phyloP scores from a whole-genome alignment of 2,329 filamentous ascomycete genomes.

The Tolypocladium album region DNA sequence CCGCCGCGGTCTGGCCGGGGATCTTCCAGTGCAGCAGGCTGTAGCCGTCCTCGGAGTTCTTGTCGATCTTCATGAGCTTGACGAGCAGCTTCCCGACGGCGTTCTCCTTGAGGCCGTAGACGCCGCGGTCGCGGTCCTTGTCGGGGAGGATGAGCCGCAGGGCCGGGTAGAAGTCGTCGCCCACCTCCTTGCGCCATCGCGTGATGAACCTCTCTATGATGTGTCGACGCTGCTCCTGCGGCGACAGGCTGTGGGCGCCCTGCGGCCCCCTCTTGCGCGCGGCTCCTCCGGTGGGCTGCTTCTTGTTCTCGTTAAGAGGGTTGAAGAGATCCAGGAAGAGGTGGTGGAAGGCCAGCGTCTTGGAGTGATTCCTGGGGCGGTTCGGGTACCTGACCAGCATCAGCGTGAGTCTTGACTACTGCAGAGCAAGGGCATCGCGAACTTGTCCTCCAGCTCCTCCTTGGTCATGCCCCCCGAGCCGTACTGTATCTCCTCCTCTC shows the following conservation, averaged over 20 bases:
- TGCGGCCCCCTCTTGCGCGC: constrained; percentile 48
- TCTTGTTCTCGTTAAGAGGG: constrained; percentile 66
- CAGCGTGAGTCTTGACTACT: too few relatives aligned
- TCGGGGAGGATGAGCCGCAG: constrained; percentile 85
- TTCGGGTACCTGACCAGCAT: constrained; percentile 59
- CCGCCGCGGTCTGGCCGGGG: constrained; percentile 55
- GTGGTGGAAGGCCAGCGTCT: constrained; percentile 73
- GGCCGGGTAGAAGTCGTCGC: constrained; percentile 86
- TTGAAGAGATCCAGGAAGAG: constrained; percentile 74
- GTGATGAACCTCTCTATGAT: constrained; percentile 82
- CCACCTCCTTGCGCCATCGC: constrained; percentile 79
- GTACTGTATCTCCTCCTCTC: constrained; percentile 44
- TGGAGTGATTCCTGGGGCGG: constrained; percentile 68
- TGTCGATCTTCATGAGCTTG: constrained; percentile 84
- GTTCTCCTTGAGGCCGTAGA: constrained; percentile 92
- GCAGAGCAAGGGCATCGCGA: too few relatives aligned
- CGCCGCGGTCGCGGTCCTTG: constrained; percentile 82
- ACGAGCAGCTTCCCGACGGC: constrained; percentile 84
- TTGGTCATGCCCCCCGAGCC: constrained; percentile 23
- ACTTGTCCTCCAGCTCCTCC: constrained; percentile 35
- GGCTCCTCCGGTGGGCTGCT: constrained; percentile 52
- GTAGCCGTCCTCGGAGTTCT: constrained; percentile 78
- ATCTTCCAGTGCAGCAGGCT: constrained; percentile 87
- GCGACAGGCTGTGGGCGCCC: constrained; percentile 47
- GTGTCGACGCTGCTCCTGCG: constrained; percentile 66